A percentile compares a stretch with the other conserved stretches of the same genome.
phyloP scores from a whole-genome alignment of 2,329 filamentous ascomycete genomes.

The Elsinoe australis region DNA sequence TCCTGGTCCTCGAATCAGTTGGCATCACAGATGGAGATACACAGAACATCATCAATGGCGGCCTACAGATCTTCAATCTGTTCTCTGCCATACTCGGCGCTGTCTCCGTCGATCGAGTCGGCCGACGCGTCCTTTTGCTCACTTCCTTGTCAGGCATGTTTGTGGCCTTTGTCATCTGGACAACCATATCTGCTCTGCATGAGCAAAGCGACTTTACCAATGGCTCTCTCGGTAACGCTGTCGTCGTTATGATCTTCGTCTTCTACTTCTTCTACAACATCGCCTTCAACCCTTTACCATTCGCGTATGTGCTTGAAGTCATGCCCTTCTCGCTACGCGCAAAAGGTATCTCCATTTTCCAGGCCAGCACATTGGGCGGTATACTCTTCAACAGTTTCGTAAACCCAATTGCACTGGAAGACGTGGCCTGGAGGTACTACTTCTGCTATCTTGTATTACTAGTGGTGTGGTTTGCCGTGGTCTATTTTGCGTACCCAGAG shows the following conservation, averaged over 20 bases:
- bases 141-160: slow-evolving; percentile 33
- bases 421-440: slow-evolving; percentile 29
- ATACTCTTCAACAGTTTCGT: slow-evolving; percentile 28
- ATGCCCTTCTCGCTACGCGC: slow-evolving; percentile 24
- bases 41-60: slow-evolving; percentile 38
- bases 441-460: slow-evolving; percentile 29
- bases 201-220: slow-evolving; percentile 29
- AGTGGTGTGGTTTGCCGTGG: slow-evolving; percentile 23
- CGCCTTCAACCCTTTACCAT: slow-evolving; percentile 28
- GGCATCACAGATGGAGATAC: slow-evolving; percentile 27
- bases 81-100: slow-evolving; percentile 45
- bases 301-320: slow-evolving; percentile 27
- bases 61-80: slow-evolving; percentile 54
- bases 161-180: slow-evolving; percentile 32
- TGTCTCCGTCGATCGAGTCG: slow-evolving; percentile 28
- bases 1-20: slow-evolving; percentile 26
- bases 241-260: slow-evolving; percentile 36
- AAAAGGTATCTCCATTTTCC: slow-evolving; percentile 19
- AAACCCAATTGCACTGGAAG: slow-evolving; percentile 34
- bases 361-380: slow-evolving; percentile 23
- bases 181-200: slow-evolving; percentile 43
- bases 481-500: slow-evolving; percentile 29
- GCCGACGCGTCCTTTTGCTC: slow-evolving; percentile 28
- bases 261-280: slow-evolving; percentile 35
- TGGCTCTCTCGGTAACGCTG: slow-evolving; percentile 28